Conservation (phyloP, 176 grass and related monocot species). For the Eragrostis nindensis region DNA sequence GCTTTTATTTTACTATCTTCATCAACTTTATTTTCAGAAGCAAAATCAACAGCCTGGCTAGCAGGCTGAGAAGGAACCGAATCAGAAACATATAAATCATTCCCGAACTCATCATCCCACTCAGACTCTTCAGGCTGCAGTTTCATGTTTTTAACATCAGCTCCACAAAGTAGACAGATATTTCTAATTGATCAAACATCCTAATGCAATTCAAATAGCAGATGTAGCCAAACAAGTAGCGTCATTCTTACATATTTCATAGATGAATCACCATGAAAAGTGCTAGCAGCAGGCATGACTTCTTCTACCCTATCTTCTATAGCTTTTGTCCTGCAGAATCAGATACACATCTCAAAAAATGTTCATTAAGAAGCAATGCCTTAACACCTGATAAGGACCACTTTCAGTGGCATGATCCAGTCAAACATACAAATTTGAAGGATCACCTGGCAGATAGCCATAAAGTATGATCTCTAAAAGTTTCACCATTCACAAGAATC, state of each 20-base stretch:
- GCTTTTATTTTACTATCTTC: conserved; percentile 98
- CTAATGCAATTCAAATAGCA: conserved; percentile 17
- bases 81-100: conserved; percentile 83
- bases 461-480: conserved; percentile 14
- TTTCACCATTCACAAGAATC: conserved; percentile 25
- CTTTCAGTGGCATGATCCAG: conserved; percentile 27
- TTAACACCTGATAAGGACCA: conserved; percentile 25
- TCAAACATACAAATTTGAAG: conserved; percentile 33
- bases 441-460: conserved; percentile 8
- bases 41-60: conserved; percentile 57
- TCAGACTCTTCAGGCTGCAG: conserved; percentile 95
- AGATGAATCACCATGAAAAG: conserved; percentile 63
- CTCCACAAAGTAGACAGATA: conserved; percentile 3
- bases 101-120: conserved; percentile 99
- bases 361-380: neutral
- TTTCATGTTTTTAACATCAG: conserved; percentile 51
- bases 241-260: conserved; percentile 78
- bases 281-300: conserved; percentile 50
- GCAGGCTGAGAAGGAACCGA: conserved; percentile 53
- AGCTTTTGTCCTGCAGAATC: conserved; percentile 75
- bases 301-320: conserved; percentile 67
- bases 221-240: neutral
- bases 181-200: conserved; percentile 22
- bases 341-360: conserved; percentile 32
- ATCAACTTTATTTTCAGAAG: conserved; percentile 76